phyloP scores from a whole-genome alignment of 2,329 filamentous ascomycete species.

The Corniculantispora saksenae region DNA sequence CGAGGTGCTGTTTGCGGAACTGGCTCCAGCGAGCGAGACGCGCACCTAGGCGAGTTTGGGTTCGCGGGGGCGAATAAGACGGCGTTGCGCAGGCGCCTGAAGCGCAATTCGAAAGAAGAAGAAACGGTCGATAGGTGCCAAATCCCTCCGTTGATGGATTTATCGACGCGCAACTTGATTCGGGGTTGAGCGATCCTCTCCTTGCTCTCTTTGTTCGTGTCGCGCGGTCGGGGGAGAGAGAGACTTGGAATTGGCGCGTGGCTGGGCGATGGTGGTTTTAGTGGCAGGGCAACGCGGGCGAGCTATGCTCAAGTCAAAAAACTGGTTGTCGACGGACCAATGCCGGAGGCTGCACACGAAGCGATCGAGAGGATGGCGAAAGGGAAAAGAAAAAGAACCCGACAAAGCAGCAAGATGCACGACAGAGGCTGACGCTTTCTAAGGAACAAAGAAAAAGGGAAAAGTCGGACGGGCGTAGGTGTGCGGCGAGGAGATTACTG shows the following conservation, averaged over 20 bases:
- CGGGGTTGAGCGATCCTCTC: not conserved
- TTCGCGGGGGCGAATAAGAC: not conserved
- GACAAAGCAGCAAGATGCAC: slow-evolving; percentile 3
- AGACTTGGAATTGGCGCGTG: not conserved
- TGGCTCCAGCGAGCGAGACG: not conserved
- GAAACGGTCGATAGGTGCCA: not conserved
- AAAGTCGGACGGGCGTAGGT: not conserved
- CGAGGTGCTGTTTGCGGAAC: slow-evolving; percentile 16
- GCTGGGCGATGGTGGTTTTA: not conserved
- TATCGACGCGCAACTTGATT: not conserved
- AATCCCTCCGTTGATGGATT: not conserved
- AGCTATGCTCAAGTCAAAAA: not conserved
- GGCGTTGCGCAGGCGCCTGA: not conserved
- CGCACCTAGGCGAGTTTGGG: not conserved
- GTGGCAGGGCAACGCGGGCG: slow-evolving; percentile 13
- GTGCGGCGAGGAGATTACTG: slow-evolving; percentile 15
- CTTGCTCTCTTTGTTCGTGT: not conserved
- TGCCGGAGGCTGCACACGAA: not conserved
- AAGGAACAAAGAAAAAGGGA: slow-evolving; percentile 2
- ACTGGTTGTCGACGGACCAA: not conserved
- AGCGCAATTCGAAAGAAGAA: not conserved
- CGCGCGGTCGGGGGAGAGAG: not conserved
- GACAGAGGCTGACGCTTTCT: not conserved
- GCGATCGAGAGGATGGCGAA: not conserved
- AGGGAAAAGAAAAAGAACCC: not conserved